Base-by-base conservation (phyloP, 2,329 filamentous ascomycete species). In the Pestalotiopsis sp. region DNA sequence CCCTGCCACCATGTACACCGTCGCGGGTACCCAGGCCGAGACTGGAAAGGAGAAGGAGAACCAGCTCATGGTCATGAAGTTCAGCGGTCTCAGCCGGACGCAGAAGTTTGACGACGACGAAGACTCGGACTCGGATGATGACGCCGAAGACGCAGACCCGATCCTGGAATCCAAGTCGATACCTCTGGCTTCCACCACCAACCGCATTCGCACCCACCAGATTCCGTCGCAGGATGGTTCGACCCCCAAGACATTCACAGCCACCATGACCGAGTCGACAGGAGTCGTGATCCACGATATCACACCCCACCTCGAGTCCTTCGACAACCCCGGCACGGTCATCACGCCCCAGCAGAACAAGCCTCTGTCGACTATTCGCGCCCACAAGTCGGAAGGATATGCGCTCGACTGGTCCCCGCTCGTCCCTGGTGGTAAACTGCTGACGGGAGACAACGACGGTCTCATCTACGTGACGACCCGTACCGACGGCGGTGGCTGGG, bases 381-480 rank as follows among this genome's bases (percentile, higher is more conserved):
- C 95, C 74, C 96, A 99, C 87, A 95, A 95, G 83, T 84, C 90
- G 13, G 96, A 99, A 84, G 96, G 96, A 63, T 99, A 98, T 80
- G 96, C 94, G 0, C 82, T 99, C n/a, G 96, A 98, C 82, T 99
- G 96, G 96, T 97, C 95, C 31, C 93, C 94, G 1, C 80, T 94
- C 11, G 87, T 93, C 61, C 89, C 94, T 0, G 87, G 91, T 61
- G 95, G 95, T 69, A 96, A 95, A 81, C 90, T 99, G 3, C 83
- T 97, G 61, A 98, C 95, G 0, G 96, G 96, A 72, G 96, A 99
- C 81, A 94, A 95, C 78, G 88, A 95, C 73, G 96, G 96, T 69
- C 85, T 92, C 70, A 98, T 99, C 78, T 98, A 94, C 81, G 86
- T 91, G 70, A 98, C 95, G 1, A 94, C 94, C 7, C 88, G 94